Percentiles rank a stretch among this genome's conserved stretches.
Conservation (phyloP, 805 yeast species). For the Metschnikowia cerradonensis region DNA sequence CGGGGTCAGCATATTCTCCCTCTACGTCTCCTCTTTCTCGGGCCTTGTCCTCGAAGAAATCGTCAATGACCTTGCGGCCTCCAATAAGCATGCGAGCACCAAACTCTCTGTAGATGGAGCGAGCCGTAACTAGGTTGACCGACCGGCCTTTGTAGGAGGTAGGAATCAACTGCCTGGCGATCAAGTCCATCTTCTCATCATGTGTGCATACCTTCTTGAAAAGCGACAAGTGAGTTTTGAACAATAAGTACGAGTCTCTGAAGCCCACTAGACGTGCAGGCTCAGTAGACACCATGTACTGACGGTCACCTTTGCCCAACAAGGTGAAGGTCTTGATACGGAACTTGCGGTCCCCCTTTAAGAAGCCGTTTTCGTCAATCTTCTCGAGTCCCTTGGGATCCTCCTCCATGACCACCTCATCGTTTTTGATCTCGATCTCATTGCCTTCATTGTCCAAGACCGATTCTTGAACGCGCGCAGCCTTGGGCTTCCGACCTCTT, state of each 20-base stretch:
- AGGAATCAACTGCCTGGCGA: conserved; percentile 77
- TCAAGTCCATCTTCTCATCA: conserved; percentile 77
- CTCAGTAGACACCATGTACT: conserved; percentile 90
- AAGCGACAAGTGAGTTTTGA: conserved; percentile 77
- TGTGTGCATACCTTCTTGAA: conserved; percentile 70
- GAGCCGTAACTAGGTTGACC: conserved; percentile 86
- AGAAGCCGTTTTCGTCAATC: conserved; percentile 60
- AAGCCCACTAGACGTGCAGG: conserved; percentile 95
- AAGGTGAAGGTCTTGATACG: conserved; percentile 67
- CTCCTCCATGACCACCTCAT: conserved; percentile 67
- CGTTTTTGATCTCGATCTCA: conserved; percentile 59
- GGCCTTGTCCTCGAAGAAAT: conserved; percentile 72
- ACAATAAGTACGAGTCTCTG: conserved; percentile 83
- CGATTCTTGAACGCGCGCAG: conserved; percentile 36
- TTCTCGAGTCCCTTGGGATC: conserved; percentile 79
- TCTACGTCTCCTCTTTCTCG: conserved; percentile 59
- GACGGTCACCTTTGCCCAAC: conserved; percentile 59
- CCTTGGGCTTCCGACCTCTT: conserved; percentile 36
- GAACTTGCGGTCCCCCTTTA: conserved; percentile 70
- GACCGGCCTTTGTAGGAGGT: conserved; percentile 87
- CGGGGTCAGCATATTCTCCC: conserved; percentile 70
- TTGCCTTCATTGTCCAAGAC: conserved; percentile 65
- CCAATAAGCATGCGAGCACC: conserved; percentile 80
- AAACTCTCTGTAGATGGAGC: conserved; percentile 84
- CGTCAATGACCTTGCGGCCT: conserved; percentile 80